These are phyloP conservation scores for Coemansia sp. DNA, from an alignment of 192 early-diverging fungal species.

Conservation along the genomic window DNA sequence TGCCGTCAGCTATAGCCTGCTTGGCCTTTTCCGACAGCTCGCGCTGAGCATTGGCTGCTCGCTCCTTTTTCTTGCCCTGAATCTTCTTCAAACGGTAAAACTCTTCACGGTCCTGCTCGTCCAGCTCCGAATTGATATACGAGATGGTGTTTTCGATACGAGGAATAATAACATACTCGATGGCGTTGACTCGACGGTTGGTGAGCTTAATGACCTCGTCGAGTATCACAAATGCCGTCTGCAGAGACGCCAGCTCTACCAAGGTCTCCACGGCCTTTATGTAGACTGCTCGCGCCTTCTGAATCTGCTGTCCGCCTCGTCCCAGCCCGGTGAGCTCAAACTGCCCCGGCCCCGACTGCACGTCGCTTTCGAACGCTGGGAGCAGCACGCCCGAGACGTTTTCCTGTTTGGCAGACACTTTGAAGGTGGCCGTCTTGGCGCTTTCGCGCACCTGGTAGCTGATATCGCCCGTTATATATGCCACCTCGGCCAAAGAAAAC, in stretches of 20 bases:
- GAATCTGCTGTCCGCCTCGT: constrained; percentile 95
- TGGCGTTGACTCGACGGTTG: constrained; percentile 98
- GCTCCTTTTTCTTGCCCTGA: constrained; percentile 97
- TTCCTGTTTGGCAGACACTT: constrained; percentile 88
- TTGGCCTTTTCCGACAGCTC: constrained; percentile 26
- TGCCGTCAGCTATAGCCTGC: constrained; percentile 9
- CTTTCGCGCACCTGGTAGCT: constrained; percentile 96
- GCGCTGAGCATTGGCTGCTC: constrained; percentile 53
- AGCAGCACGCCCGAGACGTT: constrained; percentile 98
- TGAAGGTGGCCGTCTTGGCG: constrained; percentile 87
- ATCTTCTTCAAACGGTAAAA: constrained; percentile 99
- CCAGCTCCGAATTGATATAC: constrained; percentile 93
- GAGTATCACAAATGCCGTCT: constrained; percentile 98
- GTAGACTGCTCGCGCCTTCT: constrained; percentile 93
- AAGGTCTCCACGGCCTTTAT: constrained; percentile 91
- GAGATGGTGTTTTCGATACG: constrained; percentile 97
- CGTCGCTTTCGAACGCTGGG: constrained; percentile 78
- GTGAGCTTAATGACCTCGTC: constrained; percentile 99
- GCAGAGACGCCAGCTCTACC: constrained; percentile 95
- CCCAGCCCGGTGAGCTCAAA: constrained; percentile 99
- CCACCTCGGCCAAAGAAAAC: constrained; percentile 96
- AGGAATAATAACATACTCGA: constrained; percentile 99
- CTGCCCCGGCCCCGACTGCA: constrained; percentile 83
- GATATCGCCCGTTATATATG: constrained; percentile 96
- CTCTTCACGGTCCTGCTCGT: constrained; percentile 98